Base-by-base conservation (phyloP, 2,329 filamentous ascomycete species). In the Chrysosphaeria jannelii region DNA sequence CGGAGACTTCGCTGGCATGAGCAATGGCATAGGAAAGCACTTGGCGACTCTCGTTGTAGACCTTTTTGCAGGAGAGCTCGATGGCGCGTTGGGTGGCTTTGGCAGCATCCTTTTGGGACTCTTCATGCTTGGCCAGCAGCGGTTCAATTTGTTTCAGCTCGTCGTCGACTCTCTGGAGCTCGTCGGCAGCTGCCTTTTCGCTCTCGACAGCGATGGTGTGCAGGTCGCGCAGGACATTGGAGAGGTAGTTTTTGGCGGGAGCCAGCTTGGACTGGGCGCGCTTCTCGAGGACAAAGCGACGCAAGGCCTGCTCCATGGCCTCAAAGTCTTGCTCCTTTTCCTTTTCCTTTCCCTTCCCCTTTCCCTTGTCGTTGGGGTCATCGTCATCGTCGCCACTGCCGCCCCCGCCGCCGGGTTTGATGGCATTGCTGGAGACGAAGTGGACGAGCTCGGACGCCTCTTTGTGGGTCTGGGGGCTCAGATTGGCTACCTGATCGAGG, bases 391-490 rank as follows among this genome's bases (percentile, higher is more conserved):
- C 60, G 19, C 53, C 57, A 16, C 53, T 54, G 14, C 51, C 46
- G 15, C 55, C 55, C n/a, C 47, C 44, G 52, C 56, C 6, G 51
- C 52, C 16, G 53, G 55, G 18, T 0, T 81, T 81, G 28, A 97
- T 72, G 4, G 79, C 79, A 40, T 91, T 90, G 39, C 81, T 93
- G 2, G 85, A 93, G 3, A 97, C 85, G 34, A 97, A 97, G 40
- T 97, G 85, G 4, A 97, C 85, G 6, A 97, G 53, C 38, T 97
- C 85, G 2, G 66, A 59, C 0, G 78, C 68, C 38, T 97, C 85
- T 40, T 93, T 93, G 51, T 67, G 71, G 0, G 85, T 97, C 24
- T 69, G 66, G 3, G 81, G 85, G 38, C 81, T 93, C n/a, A 97
- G 53, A 13, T 64, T 63, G 23, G 59, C 53, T 10, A 97, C 67